Conservation (phyloP, 768 basidiomycete genomes). For the Pleurotus cornucopiae region DNA sequence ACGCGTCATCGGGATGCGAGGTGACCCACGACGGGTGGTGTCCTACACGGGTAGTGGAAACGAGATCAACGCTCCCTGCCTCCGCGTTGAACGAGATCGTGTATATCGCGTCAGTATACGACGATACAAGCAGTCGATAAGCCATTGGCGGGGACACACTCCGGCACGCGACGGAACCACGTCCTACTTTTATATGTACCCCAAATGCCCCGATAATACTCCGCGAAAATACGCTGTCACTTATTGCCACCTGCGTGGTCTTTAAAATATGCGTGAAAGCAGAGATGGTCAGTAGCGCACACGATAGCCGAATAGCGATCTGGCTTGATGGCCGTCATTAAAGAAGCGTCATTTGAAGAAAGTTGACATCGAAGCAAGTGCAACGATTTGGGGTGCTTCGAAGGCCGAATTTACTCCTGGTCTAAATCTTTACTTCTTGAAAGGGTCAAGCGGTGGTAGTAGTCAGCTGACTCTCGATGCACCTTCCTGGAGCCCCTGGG, state of each 20-base stretch:
- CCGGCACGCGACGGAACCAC: not conserved
- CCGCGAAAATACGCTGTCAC: not conserved
- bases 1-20: conserved; percentile 48
- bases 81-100: conserved; percentile 61
- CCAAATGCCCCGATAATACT: conserved; percentile 3
- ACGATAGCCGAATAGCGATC: not conserved
- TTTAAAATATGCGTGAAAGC: not conserved
- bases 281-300: not conserved
- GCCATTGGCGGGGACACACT: conserved; percentile 19
- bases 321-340: not conserved
- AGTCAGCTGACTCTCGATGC: not conserved
- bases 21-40: conserved; percentile 77
- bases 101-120: conserved; percentile 61
- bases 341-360: not conserved
- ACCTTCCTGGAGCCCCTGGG: too few relatives aligned
- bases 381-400: not conserved
- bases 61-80: conserved; percentile 37
- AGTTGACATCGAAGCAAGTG: not conserved
- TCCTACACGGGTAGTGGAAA: conserved; percentile 46
- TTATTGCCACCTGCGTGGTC: not conserved
- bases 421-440: not conserved
- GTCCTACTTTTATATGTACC: not conserved
- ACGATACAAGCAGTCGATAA: conserved; percentile 53
- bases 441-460: not conserved
- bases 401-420: conserved; percentile 2